These are phyloP conservation scores for Teunomyces funiuensis DNA, from an alignment of 805 yeast genomes.

Conservation along the genomic window DNA sequence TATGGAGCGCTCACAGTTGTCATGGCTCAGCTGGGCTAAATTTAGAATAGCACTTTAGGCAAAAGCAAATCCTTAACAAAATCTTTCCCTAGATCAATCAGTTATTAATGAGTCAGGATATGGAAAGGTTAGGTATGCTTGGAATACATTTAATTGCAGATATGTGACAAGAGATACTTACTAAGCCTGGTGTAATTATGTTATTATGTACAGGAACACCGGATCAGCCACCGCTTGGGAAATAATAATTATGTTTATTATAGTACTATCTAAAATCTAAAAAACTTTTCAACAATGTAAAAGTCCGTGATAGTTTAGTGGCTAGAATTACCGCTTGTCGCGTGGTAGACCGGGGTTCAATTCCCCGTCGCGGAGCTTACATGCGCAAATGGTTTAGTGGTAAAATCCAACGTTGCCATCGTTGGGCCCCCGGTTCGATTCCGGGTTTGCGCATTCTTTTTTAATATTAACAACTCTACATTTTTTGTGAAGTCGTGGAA, in stretches of 20 bases:
- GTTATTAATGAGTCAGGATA: not conserved
- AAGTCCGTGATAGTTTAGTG: slow-evolving; percentile 8
- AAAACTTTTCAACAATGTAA: not conserved
- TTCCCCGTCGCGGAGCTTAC: slow-evolving; percentile 8
- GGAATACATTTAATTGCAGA: not conserved
- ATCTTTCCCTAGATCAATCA: not conserved
- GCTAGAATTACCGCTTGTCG: slow-evolving; percentile 9
- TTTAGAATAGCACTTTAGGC: not conserved
- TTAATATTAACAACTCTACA: not conserved
- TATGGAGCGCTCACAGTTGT: not conserved
- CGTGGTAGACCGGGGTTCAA: slow-evolving; percentile 9
- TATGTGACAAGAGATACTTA: no score
- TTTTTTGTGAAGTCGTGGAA: not conserved
- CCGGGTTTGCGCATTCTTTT: slow-evolving; percentile 11
- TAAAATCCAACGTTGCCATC: slow-evolving; percentile 11
- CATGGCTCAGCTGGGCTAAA: not conserved
- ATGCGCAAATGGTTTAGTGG: slow-evolving; percentile 7
- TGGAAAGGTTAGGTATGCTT: not conserved
- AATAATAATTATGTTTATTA: no score
- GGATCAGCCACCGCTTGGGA: no score
- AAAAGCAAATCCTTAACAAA: not conserved
- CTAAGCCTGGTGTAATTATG: no score
- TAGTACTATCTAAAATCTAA: no score
- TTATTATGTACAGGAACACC: no score
- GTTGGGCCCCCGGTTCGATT: slow-evolving; percentile 13